Evolutionary conservation across 2,329 filamentous ascomycete genomes (phyloP).

Genomic region (Colletotrichum horii): DNA sequence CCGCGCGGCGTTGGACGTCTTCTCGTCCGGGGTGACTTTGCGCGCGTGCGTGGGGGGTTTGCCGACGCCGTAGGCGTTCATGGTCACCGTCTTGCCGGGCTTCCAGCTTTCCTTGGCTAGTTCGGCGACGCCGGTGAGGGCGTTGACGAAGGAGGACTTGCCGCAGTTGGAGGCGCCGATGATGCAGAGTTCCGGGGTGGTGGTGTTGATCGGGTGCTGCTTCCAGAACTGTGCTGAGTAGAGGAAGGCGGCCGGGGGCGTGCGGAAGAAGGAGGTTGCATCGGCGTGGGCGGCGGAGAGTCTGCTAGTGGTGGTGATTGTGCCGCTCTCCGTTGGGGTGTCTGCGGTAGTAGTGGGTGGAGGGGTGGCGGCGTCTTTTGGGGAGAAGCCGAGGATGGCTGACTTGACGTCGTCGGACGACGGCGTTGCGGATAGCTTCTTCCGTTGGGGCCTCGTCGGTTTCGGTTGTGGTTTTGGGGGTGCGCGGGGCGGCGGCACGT

Average conservation of each 20-base stretch:
- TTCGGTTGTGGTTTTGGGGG: not conserved
- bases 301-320: not conserved
- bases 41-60: not conserved
- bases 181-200: constrained; percentile 70
- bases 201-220: constrained; percentile 55
- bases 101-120: constrained; percentile 55
- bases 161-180: constrained; percentile 89
- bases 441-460: not conserved
- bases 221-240: constrained; percentile 56
- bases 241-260: constrained; percentile 40
- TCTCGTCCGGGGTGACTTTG: not conserved
- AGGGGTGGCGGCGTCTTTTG: not conserved
- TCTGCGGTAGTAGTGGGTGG: not conserved
- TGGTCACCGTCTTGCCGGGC: constrained; percentile 58
- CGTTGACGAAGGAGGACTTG: constrained; percentile 89
- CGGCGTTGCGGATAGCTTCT: not conserved
- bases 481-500: not conserved
- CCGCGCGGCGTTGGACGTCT: constrained; percentile 28
- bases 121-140: constrained; percentile 61
- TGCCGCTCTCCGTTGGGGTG: not conserved
- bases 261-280: constrained; percentile 3
- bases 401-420: not conserved
- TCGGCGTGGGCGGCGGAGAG: not conserved
- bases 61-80: constrained; percentile 63
- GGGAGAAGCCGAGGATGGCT: not conserved